phyloP scores from a whole-genome alignment of 352 stramenopile species.

The Phytophthora hybrid region DNA sequence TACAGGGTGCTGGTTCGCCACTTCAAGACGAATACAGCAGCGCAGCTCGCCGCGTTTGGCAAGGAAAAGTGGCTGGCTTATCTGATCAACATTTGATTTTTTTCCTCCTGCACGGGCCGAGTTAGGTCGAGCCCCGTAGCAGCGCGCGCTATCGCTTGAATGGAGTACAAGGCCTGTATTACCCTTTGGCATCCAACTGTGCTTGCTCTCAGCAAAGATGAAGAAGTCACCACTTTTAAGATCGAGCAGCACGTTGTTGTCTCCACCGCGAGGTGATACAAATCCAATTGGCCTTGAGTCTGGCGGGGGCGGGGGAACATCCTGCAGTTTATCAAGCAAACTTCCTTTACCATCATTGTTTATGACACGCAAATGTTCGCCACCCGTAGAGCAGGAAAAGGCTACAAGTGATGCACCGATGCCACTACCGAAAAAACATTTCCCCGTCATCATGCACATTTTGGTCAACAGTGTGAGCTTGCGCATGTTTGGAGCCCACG shows the following conservation, averaged over 20 bases:
- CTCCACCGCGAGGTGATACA: conserved; percentile 19
- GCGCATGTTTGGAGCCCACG: conserved; percentile 67
- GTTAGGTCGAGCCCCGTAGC: conserved; percentile 71
- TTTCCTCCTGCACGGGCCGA: conserved; percentile 70
- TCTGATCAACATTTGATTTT: conserved; percentile 34
- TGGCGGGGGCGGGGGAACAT: conserved; percentile 46
- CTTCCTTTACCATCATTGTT: conserved; percentile 71
- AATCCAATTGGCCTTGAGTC: conserved; percentile 19
- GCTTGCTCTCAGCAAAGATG: conserved; percentile 40
- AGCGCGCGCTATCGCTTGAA: conserved; percentile 61
- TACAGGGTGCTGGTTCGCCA: conserved; percentile 48
- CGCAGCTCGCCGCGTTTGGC: conserved; percentile 69
- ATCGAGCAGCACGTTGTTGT: conserved; percentile 66
- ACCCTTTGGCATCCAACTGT: conserved; percentile 69
- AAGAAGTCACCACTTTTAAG: conserved; percentile 83
- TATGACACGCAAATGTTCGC: conserved; percentile 63
- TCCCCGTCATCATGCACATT: conserved; percentile 92
- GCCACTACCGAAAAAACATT: conserved; percentile 76
- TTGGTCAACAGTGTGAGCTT: conserved; percentile 75
- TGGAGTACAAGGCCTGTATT: conserved; percentile 81
- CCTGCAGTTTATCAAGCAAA: conserved; percentile 50
- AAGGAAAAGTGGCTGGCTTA: conserved; percentile 53
- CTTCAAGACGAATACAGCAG: conserved; percentile 74
- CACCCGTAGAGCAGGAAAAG: conserved; percentile 78
- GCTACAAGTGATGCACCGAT: conserved; percentile 67